phyloP scores from a whole-genome alignment of 257 asterid species.

The Solanum rostratum region DNA sequence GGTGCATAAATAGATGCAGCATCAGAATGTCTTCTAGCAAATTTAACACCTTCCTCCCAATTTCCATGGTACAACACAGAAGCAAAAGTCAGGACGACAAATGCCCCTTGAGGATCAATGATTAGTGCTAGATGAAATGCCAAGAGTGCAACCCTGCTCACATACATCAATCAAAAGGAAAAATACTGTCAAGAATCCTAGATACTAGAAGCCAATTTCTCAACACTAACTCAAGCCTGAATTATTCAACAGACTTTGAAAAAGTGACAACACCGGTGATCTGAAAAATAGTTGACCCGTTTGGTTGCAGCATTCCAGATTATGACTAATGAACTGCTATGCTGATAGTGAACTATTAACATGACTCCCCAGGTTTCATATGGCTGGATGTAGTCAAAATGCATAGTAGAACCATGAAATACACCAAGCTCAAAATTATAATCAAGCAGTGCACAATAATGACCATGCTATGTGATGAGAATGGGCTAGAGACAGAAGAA shows the following conservation, averaged over 20 bases:
- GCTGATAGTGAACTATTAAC: neutral
- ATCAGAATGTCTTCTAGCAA: constrained; percentile 53
- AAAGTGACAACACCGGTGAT: neutral
- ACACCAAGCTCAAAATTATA: no score
- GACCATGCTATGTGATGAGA: no score
- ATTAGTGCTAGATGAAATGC: constrained; percentile 60
- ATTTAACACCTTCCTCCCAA: constrained; percentile 48
- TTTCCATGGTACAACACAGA: constrained; percentile 62
- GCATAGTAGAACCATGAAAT: neutral
- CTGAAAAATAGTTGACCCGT: neutral
- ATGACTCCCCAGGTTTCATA: neutral
- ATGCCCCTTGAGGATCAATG: constrained; percentile 49
- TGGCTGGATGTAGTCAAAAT: neutral
- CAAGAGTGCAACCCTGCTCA: constrained; percentile 73
- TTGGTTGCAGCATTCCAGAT: neutral
- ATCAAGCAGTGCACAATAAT: no score
- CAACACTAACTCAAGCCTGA: neutral
- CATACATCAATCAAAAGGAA: constrained; percentile 5
- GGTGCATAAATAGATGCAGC: constrained; percentile 31
- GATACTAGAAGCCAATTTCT: neutral
- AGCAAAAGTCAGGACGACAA: constrained; percentile 67
- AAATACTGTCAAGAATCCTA: neutral
- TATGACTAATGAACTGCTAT: neutral
- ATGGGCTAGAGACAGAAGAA: no score
- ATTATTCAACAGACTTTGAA: neutral